These are phyloP conservation scores for Cordia subcordata DNA, from an alignment of 257 asterid species.

Conservation along the genomic window DNA sequence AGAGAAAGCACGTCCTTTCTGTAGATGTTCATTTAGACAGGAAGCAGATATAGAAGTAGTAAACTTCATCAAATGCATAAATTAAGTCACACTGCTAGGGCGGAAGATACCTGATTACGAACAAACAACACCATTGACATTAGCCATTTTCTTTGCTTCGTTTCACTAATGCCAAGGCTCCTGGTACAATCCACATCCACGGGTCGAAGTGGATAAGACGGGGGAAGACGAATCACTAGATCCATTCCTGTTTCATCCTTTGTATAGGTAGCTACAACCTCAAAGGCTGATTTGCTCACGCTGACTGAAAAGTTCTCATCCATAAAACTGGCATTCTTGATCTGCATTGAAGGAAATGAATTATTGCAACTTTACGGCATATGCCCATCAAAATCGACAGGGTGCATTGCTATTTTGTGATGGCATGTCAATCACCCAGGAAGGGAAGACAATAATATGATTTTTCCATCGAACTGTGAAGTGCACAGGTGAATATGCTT, in stretches of 20 bases:
- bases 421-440: not conserved
- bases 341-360: slow-evolving; percentile 45
- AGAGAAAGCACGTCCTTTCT: too few relatives aligned
- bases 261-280: slow-evolving; percentile 92
- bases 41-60: too few relatives aligned
- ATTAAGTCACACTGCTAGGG: too few relatives aligned
- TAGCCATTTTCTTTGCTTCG: slow-evolving; percentile 91
- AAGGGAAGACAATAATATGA: too few relatives aligned
- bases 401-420: not conserved
- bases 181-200: slow-evolving; percentile 90
- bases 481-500: too few relatives aligned
- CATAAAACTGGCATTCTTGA: slow-evolving; percentile 69
- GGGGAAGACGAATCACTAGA: slow-evolving; percentile 92
- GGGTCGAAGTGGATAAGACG: slow-evolving; percentile 84
- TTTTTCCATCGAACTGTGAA: too few relatives aligned
- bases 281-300: slow-evolving; percentile 95
- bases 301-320: slow-evolving; percentile 85
- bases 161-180: slow-evolving; percentile 93
- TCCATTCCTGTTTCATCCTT: slow-evolving; percentile 98
- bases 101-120: slow-evolving; percentile 73
- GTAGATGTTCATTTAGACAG: too few relatives aligned
- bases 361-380: not conserved
- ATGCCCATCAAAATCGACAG: not conserved
- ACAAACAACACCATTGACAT: slow-evolving; percentile 91
- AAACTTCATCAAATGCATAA: too few relatives aligned